Evolutionary conservation across 1,284 basidiomycete species (phyloP).

Genomic region (Ceratobasidium sp.): DNA sequence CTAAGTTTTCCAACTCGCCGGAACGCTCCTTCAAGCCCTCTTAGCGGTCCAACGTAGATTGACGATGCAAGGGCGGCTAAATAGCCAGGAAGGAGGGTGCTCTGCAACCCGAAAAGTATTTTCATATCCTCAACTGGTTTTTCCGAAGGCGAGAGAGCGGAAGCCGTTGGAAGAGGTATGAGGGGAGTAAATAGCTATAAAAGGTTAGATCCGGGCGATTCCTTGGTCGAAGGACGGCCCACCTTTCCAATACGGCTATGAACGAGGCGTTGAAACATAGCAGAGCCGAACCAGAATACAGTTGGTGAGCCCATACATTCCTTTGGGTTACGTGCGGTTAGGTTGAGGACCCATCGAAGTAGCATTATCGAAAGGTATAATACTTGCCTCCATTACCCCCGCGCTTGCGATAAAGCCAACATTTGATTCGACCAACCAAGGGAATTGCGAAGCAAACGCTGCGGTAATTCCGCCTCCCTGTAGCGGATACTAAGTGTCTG

Average conservation of each 20-base stretch:
- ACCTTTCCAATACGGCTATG: conserved; percentile 23
- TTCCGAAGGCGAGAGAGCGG: background rate
- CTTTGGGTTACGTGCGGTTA: too few species aligned
- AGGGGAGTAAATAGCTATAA: conserved; percentile 3
- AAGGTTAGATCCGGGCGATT: background rate
- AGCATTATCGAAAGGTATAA: too few species aligned
- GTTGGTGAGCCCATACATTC: background rate
- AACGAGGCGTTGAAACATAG: conserved; percentile 29
- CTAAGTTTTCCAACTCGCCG: conserved; percentile 56
- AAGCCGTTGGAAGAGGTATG: background rate
- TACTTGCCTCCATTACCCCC: conserved; percentile 67
- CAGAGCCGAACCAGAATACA: background rate
- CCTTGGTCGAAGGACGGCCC: background rate
- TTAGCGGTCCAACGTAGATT: conserved; percentile 72
- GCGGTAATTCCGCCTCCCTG: conserved; percentile 76
- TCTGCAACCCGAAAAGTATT: conserved; percentile 72
- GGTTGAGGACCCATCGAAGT: too few species aligned
- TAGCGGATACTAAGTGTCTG: conserved; percentile 6
- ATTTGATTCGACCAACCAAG: conserved; percentile 68
- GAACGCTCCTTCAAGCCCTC: conserved; percentile 63
- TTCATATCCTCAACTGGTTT: background rate
- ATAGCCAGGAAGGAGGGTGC: conserved; percentile 72
- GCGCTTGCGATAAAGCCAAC: conserved; percentile 71
- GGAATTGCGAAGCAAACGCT: conserved; percentile 72
- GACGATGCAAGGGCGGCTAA: conserved; percentile 75